Percentiles rank a stretch among this genome's conserved stretches.
phyloP scores from a whole-genome alignment of 2,329 filamentous ascomycete genomes.

The Claviceps pazoutovae region DNA sequence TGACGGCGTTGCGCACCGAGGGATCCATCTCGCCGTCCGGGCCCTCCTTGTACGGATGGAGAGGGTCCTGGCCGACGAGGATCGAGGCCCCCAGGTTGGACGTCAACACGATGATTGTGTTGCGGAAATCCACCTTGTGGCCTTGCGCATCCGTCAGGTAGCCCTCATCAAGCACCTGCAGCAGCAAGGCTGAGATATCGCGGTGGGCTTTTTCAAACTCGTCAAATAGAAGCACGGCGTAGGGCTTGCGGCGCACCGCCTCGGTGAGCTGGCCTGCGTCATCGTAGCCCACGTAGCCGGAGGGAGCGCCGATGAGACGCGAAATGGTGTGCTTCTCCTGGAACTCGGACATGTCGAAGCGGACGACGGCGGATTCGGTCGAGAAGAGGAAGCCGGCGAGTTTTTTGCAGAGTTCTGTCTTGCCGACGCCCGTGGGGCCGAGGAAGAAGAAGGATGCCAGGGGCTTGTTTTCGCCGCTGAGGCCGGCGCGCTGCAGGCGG shows the following conservation, averaged over 20 bases:
- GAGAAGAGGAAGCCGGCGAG: conserved; percentile 88
- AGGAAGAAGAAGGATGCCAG: conserved; percentile 96
- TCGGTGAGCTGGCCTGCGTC: conserved; percentile 94
- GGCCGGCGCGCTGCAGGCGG: conserved; percentile 79
- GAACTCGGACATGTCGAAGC: conserved; percentile 97
- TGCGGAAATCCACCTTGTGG: conserved; percentile 91
- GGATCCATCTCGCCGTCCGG: conserved; percentile 56
- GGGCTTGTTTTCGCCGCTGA: conserved; percentile 83
- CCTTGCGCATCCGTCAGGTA: conserved; percentile 92
- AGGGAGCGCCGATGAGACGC: conserved; percentile 79
- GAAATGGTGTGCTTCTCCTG: conserved; percentile 96
- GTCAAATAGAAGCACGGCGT: conserved; percentile 87
- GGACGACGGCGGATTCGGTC: conserved; percentile 75
- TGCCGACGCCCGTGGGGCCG: conserved; percentile 89
- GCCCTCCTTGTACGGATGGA: conserved; percentile 49
- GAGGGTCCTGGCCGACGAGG: conserved; percentile 60
- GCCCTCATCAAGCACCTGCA: conserved; percentile 92
- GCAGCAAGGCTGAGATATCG: conserved; percentile 79
- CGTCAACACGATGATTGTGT: conserved; percentile 91
- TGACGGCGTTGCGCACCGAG: conserved; percentile 63
- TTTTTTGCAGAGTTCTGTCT: conserved; percentile 95
- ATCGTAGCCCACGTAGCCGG: conserved; percentile 92
- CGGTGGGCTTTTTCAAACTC: conserved; percentile 97
- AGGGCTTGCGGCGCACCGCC: conserved; percentile 86
- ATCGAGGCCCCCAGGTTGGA: conserved; percentile 91